Evolutionary conservation across 2,329 filamentous ascomycete species (phyloP), one percentile per base, ranked within the genome.

Genomic region (Botrytis pseudocinerea): DNA sequence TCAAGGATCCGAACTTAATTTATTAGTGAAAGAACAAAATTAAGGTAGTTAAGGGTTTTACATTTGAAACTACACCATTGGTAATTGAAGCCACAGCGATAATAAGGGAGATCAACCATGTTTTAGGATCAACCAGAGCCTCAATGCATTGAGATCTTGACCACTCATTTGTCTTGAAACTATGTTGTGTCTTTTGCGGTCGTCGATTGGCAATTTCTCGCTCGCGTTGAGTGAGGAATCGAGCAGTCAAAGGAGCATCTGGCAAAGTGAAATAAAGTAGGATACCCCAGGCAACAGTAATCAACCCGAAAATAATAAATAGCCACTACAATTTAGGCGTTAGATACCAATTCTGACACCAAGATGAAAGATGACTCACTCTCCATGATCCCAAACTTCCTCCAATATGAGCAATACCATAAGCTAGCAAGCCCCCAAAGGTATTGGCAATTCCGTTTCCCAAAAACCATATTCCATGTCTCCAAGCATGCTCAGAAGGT

Each of bases 241-340:
- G 59, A n/a, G 86, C 84, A 65, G 82, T 80, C 77, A 87, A 84
- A 0, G 85, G 85, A 5, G 82, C 84, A 77, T 87, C 85, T 0
- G 87, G 86, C n/a, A 88, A 79, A 71, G 84, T 71, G 77, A 82
- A 85, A 65, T 82, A 80, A 75, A 86, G 85, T 5, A 83, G 65
- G 3, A 83, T n/a, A 0, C 46, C 80, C 48, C 22, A 81, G 75
- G 70, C 80, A 77, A 22, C 73, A 48, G 16, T 79, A 76, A 76
- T 65, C n/a, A 74, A 61, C 25, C 79, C 79, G 59, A 73, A 75
- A 40, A 78, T 75, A 3, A 78, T 28, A 25, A 76, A 79, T 8
- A 77, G 62, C 48, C 69, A 73, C 73, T 72, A 28, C 22, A 18
- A 12, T 35, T 6, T 7, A 63, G 16, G 14, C 7, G 22, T 72